Conservation (phyloP, 2,329 filamentous ascomycete species). For the Beauveria pseudobassiana region DNA sequence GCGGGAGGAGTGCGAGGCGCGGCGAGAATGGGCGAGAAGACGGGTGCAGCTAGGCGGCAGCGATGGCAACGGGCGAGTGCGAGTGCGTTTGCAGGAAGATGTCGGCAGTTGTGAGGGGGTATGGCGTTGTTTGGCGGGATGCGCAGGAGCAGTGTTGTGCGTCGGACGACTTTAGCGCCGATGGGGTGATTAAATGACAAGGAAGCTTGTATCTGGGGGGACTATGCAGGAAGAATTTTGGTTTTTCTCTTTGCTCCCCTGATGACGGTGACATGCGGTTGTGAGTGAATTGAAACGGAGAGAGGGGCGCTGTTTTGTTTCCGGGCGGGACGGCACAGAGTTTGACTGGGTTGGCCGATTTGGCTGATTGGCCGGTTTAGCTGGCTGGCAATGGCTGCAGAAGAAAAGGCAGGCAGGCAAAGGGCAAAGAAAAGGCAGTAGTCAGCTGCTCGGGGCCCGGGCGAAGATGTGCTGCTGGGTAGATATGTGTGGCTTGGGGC, state of each 20-base stretch:
- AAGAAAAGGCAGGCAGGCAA: background rate
- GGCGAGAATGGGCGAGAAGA: background rate
- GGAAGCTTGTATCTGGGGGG: background rate
- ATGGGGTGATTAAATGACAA: conserved; percentile 2
- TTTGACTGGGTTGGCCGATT: background rate
- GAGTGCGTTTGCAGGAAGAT: background rate
- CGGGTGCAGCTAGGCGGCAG: background rate
- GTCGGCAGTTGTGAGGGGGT: background rate
- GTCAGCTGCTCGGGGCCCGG: background rate
- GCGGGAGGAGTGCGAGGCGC: background rate
- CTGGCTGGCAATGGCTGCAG: too few relatives aligned
- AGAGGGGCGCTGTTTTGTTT: conserved; percentile 3
- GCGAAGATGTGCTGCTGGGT: background rate
- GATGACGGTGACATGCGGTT: conserved; percentile 4
- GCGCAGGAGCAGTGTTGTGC: background rate
- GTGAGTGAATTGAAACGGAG: background rate
- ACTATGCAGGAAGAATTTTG: background rate
- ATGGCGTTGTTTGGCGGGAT: background rate
- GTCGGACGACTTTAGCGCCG: conserved; percentile 2
- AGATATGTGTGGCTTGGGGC: background rate
- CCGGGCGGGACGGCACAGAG: background rate
- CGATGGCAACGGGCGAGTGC: background rate
- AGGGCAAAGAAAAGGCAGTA: too few relatives aligned
- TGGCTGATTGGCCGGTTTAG: too few relatives aligned
- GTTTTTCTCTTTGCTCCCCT: background rate